Conservation (phyloP, 495 filamentous ascomycete species). For the Aspergillus affinis region DNA sequence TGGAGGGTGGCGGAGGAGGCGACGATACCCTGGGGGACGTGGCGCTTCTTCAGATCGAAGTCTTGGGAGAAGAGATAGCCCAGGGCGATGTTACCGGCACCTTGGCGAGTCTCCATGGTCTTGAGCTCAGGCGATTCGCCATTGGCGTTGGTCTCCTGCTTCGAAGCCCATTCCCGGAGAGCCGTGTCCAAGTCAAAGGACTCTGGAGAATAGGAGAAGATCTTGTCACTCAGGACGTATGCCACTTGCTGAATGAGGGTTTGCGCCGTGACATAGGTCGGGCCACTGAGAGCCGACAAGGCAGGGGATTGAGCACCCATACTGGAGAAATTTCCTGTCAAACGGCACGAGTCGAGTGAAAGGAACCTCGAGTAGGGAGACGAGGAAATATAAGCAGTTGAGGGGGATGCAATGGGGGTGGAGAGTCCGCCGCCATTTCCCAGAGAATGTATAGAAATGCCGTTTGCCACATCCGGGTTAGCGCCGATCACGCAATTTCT, state of each 20-base stretch:
- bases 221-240: constrained; percentile 88
- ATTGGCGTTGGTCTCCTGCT: constrained; percentile 70
- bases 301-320: constrained; percentile 39
- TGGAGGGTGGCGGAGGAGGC: constrained; percentile 79
- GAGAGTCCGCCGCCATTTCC: constrained; percentile 3
- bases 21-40: constrained; percentile 85
- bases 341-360: constrained; percentile 30
- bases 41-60: constrained; percentile 85
- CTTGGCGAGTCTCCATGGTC: constrained; percentile 80
- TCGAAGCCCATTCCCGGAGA: constrained; percentile 68
- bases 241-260: constrained; percentile 93
- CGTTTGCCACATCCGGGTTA: constrained; percentile 34
- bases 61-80: constrained; percentile 98
- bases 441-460: constrained; percentile 32
- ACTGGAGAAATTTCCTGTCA: constrained; percentile 33
- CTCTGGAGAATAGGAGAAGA: constrained; percentile 94
- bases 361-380: constrained; percentile 25
- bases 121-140: constrained; percentile 77
- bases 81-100: constrained; percentile 87
- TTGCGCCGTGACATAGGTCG: constrained; percentile 89
- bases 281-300: constrained; percentile 71
- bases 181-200: constrained; percentile 86
- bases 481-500: constrained; percentile 45
- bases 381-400: constrained; percentile 13
- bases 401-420: constrained; percentile 23